Percentiles rank a stretch among this genome's conserved stretches.
phyloP scores from a whole-genome alignment of 495 filamentous ascomycete species.

The Daldinia concentrica region DNA sequence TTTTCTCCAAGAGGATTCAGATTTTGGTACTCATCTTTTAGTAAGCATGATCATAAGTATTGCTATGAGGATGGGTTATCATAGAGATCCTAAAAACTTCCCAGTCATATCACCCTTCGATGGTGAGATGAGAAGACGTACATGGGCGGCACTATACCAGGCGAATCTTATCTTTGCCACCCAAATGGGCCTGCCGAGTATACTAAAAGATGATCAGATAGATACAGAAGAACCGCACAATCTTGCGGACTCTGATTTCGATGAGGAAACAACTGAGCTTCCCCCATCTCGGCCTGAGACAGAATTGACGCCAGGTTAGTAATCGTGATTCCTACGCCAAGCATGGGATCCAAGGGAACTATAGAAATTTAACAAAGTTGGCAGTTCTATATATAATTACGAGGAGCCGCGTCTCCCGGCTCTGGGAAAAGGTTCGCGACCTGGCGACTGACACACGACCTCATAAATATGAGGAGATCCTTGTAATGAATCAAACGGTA shows the following conservation, averaged over 20 bases:
- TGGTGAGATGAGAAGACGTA: constrained; percentile 47
- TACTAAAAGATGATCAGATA: constrained; percentile 45
- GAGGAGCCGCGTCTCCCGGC: constrained; percentile 49
- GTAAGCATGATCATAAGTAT: constrained; percentile 49
- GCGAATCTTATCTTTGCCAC: constrained; percentile 37
- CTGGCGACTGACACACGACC: constrained; percentile 35
- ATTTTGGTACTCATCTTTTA: constrained; percentile 47
- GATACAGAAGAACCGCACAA: constrained; percentile 57
- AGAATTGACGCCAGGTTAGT: constrained; percentile 44
- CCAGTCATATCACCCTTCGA: constrained; percentile 54
- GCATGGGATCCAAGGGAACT: background rate
- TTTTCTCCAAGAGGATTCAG: constrained; percentile 40
- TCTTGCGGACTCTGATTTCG: constrained; percentile 55
- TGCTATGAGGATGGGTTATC: constrained; percentile 66
- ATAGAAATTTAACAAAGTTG: background rate
- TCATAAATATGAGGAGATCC: constrained; percentile 50
- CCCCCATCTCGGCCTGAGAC: constrained; percentile 50
- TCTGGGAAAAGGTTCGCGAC: constrained; percentile 59
- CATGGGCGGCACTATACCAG: constrained; percentile 52
- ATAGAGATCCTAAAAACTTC: constrained; percentile 64
- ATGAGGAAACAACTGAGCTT: constrained; percentile 47
- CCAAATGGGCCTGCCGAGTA: constrained; percentile 53
- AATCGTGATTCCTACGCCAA: background rate
- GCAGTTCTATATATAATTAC: constrained; percentile 51
- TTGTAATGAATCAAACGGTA: constrained; percentile 50